These are phyloP conservation scores for Homolaphlyctis polyrhiza DNA, from an alignment of 371 early-diverging fungal genomes.

Conservation along the genomic window DNA sequence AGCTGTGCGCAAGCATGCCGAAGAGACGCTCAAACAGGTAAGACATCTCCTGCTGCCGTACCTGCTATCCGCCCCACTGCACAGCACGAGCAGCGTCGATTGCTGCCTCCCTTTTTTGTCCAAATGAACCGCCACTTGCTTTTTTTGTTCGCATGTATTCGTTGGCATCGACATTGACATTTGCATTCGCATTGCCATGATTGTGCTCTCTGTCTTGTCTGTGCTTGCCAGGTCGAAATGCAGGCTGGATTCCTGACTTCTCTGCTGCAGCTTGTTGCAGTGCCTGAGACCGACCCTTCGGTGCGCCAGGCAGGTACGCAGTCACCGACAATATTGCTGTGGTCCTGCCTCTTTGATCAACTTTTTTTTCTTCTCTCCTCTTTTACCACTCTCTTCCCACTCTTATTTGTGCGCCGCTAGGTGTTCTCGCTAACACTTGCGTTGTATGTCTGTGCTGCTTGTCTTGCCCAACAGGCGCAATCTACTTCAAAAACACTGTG, in stretches of 20 bases:
- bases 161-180: not conserved
- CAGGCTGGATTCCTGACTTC: constrained; percentile 60
- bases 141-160: not conserved
- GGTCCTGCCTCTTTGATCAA: too few relatives aligned
- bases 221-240: constrained; percentile 20
- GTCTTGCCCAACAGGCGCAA: constrained; percentile 60
- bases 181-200: not conserved
- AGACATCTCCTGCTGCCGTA: too few relatives aligned
- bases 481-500: constrained; percentile 90
- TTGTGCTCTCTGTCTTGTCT: too few relatives aligned
- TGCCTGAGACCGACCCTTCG: constrained; percentile 53
- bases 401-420: too few relatives aligned
- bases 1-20: constrained; percentile 68
- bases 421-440: too few relatives aligned
- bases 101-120: too few relatives aligned
- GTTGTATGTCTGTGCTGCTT: too few relatives aligned
- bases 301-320: constrained; percentile 76
- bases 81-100: too few relatives aligned
- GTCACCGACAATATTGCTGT: too few relatives aligned
- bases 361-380: too few relatives aligned
- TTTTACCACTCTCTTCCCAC: too few relatives aligned
- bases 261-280: constrained; percentile 64
- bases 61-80: too few relatives aligned
- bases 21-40: constrained; percentile 37
- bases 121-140: not conserved